Base-by-base conservation (phyloP, 352 stramenopile species). In the Thalassiosira livingstoniorum region DNA sequence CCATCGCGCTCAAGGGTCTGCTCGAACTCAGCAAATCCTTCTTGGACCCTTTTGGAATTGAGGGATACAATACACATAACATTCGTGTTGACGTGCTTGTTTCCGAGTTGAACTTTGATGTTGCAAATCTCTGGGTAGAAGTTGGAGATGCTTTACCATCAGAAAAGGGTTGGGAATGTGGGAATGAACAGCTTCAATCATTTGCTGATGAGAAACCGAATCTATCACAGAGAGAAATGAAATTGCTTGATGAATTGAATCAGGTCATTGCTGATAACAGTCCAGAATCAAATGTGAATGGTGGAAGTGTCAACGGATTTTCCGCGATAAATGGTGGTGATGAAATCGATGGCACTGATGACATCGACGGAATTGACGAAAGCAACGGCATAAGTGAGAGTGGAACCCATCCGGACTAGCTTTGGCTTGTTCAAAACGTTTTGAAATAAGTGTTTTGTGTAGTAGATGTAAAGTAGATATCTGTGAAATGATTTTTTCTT, bases 51-150 rank as follows among this genome's bases (percentile, higher is more conserved):
- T 91, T 91, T 80, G 86, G 86, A 13, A 76, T 37, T 57, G 87
- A 92, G 29, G 87, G 87, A 55, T 90, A 84, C 57, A 29, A 58
- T 13, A 62, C 67, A 25, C 87, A 92, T 57, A 92, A 90, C 43
- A 92, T 92, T 67, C 73, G 81, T 43, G 87, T 92, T 1, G 87
- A 92, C 72, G 87, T 92, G 0, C 72, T 92, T 35, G 84, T 92
- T 0, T 87, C 75, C 5, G 87, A 92, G 62, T 71, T 92, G 11
- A 92, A 92, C 60, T 92, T 92, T 75, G 87, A 84, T 43, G 87
- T 84, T 11, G 54, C 66, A 3, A 80, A 42, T 23, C 65, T 83
- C 54, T 92, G 87, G 87, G 47, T 88, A 32, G 51, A 80, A 47
- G 75, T 84, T 18, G 86, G 69, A 32, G 68, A 86, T 45, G 37